phyloP scores from a whole-genome alignment of 306 rosid genomes.

The Malus asiatica region DNA sequence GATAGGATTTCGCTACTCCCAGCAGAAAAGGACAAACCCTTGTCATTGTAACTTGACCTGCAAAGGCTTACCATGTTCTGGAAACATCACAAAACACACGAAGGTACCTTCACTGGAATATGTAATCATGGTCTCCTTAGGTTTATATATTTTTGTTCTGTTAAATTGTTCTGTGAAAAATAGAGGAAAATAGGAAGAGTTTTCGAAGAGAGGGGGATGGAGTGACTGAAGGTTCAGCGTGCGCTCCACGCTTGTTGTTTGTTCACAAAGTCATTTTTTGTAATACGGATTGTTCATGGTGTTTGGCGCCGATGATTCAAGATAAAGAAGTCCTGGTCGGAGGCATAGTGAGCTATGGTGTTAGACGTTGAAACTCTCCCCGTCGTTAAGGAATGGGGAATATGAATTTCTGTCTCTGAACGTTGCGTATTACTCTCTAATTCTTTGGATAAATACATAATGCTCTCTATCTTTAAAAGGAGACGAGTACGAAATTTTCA shows the following conservation, averaged over 20 bases:
- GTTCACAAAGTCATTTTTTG: slow-evolving; percentile 10
- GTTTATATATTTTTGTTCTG: slow-evolving; percentile 15
- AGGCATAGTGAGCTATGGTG: slow-evolving; percentile 1
- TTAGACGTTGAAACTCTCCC: neutral
- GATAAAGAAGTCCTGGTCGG: slow-evolving; percentile 6
- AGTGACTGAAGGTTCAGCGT: neutral
- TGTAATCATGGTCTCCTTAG: slow-evolving; percentile 12
- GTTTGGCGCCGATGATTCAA: neutral
- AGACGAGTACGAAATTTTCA: neutral
- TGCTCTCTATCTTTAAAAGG: neutral
- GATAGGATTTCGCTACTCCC: slow-evolving; percentile 6
- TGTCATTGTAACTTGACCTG: slow-evolving; percentile 7
- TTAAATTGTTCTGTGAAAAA: slow-evolving; percentile 8
- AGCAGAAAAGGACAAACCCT: neutral
- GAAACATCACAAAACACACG: slow-evolving; percentile 11
- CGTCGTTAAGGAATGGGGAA: neutral
- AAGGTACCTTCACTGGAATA: slow-evolving; percentile 15
- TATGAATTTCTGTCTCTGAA: neutral
- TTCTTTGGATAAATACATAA: neutral
- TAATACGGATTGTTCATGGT: slow-evolving; percentile 9
- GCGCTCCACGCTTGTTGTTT: neutral
- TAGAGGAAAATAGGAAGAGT: slow-evolving; percentile 9
- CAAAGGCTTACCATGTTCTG: slow-evolving; percentile 11
- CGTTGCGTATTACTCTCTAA: neutral
- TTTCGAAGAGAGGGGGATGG: neutral